Evolutionary conservation across 257 asterid genomes (phyloP).

Genomic region (Linaria vulgaris): DNA sequence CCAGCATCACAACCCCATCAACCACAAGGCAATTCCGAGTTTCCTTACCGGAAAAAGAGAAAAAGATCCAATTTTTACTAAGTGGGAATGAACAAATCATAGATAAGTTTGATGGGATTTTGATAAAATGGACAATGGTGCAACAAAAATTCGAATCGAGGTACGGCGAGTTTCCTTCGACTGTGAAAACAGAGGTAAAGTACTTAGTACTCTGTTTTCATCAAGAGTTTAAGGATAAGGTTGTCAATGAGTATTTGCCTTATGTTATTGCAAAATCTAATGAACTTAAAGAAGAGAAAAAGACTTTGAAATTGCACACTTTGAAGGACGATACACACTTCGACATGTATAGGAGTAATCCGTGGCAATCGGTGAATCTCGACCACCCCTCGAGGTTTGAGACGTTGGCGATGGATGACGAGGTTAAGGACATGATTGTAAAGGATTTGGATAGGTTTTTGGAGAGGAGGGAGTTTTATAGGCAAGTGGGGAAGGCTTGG

Average conservation of each 20-base stretch:
- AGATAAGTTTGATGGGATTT: slow-evolving; percentile 43
- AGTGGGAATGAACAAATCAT: slow-evolving; percentile 39
- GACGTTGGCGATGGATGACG: slow-evolving; percentile 56
- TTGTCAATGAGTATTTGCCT: slow-evolving; percentile 52
- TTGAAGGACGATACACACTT: slow-evolving; percentile 14
- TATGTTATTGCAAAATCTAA: slow-evolving; percentile 40
- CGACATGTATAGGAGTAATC: too few species aligned
- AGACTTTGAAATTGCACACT: slow-evolving; percentile 49
- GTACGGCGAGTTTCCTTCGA: slow-evolving; percentile 24
- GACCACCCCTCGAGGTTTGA: too few species aligned
- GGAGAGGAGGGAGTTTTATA: slow-evolving; percentile 55
- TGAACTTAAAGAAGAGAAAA: slow-evolving; percentile 34
- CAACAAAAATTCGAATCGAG: slow-evolving; percentile 20
- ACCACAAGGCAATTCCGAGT: slow-evolving; percentile 33
- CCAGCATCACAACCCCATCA: slow-evolving; percentile 29
- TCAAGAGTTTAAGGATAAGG: slow-evolving; percentile 34
- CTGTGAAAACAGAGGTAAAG: slow-evolving; percentile 35
- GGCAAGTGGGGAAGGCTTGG: slow-evolving; percentile 82
- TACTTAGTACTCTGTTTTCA: slow-evolving; percentile 56
- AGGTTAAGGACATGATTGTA: slow-evolving; percentile 30
- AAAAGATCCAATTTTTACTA: slow-evolving; percentile 30
- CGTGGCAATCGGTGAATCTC: too few species aligned
- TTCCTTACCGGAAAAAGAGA: slow-evolving; percentile 41
- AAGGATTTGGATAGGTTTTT: slow-evolving; percentile 67
- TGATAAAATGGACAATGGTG: slow-evolving; percentile 49